Conservation (phyloP, 306 rosid genomes). For the Senna siamea region DNA sequence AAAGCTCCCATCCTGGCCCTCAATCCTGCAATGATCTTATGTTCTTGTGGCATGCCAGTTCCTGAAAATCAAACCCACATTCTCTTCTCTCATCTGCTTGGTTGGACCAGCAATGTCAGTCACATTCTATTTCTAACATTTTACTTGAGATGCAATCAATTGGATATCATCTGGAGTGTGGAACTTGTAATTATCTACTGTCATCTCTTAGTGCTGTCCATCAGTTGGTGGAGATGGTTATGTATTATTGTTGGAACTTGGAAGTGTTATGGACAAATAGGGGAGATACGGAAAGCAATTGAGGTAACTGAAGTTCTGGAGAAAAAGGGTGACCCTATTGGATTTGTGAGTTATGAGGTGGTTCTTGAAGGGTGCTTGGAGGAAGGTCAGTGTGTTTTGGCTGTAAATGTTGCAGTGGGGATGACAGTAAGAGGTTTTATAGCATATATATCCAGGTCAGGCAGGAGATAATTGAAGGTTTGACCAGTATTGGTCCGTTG, state of each 20-base stretch:
- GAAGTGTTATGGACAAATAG: conserved; percentile 65
- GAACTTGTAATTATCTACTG: conserved; percentile 67
- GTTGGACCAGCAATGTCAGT: conserved; percentile 50
- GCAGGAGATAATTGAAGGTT: conserved; percentile 73
- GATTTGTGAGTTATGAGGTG: conserved; percentile 79
- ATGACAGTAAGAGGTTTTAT: conserved; percentile 55
- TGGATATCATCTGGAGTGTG: conserved; percentile 69
- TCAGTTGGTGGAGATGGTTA: conserved; percentile 66
- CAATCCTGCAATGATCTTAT: conserved; percentile 54
- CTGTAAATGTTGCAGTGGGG: conserved; percentile 65
- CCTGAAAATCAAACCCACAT: conserved; percentile 58
- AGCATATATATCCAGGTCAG: conserved; percentile 66
- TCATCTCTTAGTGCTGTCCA: conserved; percentile 73
- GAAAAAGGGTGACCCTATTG: conserved; percentile 54
- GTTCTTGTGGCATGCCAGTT: conserved; percentile 51
- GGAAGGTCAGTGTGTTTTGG: conserved; percentile 65
- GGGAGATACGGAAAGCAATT: conserved; percentile 70
- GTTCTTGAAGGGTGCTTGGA: conserved; percentile 81
- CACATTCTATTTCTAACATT: conserved; percentile 51
- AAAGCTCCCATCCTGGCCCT: conserved; percentile 67
- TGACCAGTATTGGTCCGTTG: conserved; percentile 48
- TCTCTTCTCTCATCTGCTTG: conserved; percentile 71
- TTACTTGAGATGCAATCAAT: conserved; percentile 69
- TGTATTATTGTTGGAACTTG: conserved; percentile 44
- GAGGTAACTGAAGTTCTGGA: conserved; percentile 68